Evolutionary conservation across 108 stramenopile species (phyloP), one percentile per base, ranked within the genome.

Genomic region (Cyclostephanos tholiformis): DNA sequence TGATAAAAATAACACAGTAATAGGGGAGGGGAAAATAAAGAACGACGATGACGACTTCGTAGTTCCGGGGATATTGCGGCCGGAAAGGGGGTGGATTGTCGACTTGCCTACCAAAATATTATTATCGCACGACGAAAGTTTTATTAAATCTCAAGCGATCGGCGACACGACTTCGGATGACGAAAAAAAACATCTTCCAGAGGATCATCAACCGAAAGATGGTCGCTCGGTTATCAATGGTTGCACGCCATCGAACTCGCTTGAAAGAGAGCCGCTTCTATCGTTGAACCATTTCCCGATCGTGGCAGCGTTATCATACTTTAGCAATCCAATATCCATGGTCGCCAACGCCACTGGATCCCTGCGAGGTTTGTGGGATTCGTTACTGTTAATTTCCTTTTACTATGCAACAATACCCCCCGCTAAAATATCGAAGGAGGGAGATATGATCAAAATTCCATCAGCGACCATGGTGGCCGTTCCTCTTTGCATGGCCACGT

Each of bases 241-340:
- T 32, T 2, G 17, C 49, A 57, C 43, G 57, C 12, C 55, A 8
- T 39, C 38, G 27, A 63, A 50, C 50, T 50, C 32, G 53, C 41
- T n/a, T 4, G 53, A 32, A 6, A 70, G 56, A 41, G 67, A 63
- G 70, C 58, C 74, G 50, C 50, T 82, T 27, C 19, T 82, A 13
- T 51, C 71, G 32, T 35, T 82, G 41, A 63, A 64, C 46, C 67
- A 77, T 22, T n/a, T 88, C 0, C 90, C 90, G 1, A 39, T 83
- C 4, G 14, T 87, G 6, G 53, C 81, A 38, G 79, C 86, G 6
- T 49, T 69, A 43, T 36, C 84, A 6, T 91, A 91, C 61, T 87
- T 71, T 35, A 60, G 65, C 59, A 87, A 86, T 75, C 90, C 90
- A 39, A 76, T 86, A 30, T 67, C 87, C 16, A 69, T 76, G n/a